Base-by-base conservation (phyloP, 345 rosid species). In the Heritiera littoralis region DNA sequence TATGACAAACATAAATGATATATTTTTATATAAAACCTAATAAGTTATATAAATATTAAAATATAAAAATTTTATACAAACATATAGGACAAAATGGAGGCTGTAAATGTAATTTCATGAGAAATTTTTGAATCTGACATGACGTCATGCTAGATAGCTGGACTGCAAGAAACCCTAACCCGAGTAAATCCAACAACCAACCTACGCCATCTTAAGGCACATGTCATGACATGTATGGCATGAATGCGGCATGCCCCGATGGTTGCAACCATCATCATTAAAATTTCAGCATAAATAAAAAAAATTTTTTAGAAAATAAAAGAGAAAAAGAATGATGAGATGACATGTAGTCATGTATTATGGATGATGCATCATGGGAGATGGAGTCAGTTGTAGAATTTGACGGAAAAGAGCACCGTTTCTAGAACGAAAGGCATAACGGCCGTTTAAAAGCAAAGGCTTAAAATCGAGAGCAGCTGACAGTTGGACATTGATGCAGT, bases 381-480 rank as follows among this genome's bases (percentile, higher is more conserved):
- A 20, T 71, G 20, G 54, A 32, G 71, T 54, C 71, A 72, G 55
- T 51, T 75, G 72, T 67, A 28, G 80, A 83, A 75, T 13, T 80
- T 80, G 80, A 85, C 77, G 84, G 87, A 82, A 80, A 60, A 72
- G 73, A 41, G 15, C 71, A 61, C 68, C 80, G 80, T 78, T 71
- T 61, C 14, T 64, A 55, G 18, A 75, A 18, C 30, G 55, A 56
- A 46, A 48, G 82, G 77, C 76, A 63, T 59, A 75, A 80, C 79
- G 79, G 80, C 79, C 85, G 80, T 82, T 84, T 78, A 77, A 77
- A 85, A 78, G 76, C 72, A 4, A 17, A 17, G 60, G 46, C 15
- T 41, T 5, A 46, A 76, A 64, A 30, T 35, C 20, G 58, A 55
- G 67, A 18, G 78, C 54, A 78, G 76, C 45, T 74, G 78, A 80